Evolutionary conservation across 2,329 filamentous ascomycete species (phyloP).

Genomic region (Aspergillus cejpii): DNA sequence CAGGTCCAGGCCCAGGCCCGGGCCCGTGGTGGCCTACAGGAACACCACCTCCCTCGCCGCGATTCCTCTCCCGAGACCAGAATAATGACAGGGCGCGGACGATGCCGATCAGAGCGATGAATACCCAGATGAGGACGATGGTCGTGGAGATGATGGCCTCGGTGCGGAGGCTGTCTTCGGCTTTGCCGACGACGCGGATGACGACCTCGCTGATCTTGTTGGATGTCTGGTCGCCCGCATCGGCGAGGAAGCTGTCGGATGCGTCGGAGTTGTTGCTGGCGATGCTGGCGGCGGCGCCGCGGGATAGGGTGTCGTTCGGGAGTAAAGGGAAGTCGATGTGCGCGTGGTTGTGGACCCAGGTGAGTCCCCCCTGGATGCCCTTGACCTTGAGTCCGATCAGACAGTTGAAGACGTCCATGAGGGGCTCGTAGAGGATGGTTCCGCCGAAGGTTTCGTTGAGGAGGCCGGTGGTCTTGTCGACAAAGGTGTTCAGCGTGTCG

Average conservation of each 20-base stretch:
- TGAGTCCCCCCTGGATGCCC: constrained; percentile 77
- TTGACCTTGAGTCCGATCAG: constrained; percentile 83
- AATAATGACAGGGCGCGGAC: constrained; percentile 59
- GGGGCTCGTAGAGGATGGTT: constrained; percentile 70
- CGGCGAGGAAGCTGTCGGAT: constrained; percentile 64
- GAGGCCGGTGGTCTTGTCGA: constrained; percentile 65
- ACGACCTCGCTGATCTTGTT: constrained; percentile 79
- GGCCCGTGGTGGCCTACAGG: too few species aligned
- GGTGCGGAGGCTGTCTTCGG: constrained; percentile 62
- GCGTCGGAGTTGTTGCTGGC: constrained; percentile 46
- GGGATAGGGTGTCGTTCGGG: constrained; percentile 72
- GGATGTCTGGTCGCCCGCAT: constrained; percentile 63
- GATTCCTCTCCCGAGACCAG: constrained; percentile 52
- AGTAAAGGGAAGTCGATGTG: constrained; percentile 74
- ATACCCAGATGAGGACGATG: constrained; percentile 68
- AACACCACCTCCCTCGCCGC: constrained; percentile 53
- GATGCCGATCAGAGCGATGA: constrained; percentile 69
- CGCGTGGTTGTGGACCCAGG: constrained; percentile 85
- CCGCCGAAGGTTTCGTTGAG: constrained; percentile 74
- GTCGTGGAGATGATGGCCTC: constrained; percentile 74
- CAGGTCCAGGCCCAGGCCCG: too few species aligned
- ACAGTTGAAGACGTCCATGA: constrained; percentile 74
- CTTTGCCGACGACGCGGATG: constrained; percentile 58
- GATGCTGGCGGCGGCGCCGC: constrained; percentile 59
- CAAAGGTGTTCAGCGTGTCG: constrained; percentile 74